Conservation (phyloP, 2,329 filamentous ascomycete species). For the Verticillium klebahnii region DNA sequence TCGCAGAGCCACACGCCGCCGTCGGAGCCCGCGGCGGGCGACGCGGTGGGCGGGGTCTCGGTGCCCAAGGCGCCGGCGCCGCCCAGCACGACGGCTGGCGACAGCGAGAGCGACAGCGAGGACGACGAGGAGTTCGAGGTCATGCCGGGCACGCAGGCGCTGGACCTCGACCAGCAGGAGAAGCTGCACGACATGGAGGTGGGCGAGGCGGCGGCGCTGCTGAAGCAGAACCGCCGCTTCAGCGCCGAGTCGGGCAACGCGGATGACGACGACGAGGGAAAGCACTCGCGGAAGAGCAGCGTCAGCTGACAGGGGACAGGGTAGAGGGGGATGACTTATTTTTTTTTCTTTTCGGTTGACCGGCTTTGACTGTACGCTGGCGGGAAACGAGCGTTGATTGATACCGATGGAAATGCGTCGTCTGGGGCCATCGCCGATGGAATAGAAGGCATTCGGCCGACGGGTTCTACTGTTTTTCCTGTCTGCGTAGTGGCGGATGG, state of each 20-base stretch:
- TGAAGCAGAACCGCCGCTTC: constrained; percentile 18
- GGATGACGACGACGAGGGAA: constrained; percentile 30
- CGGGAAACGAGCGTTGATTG: too few relatives aligned
- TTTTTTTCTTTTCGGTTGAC: too few relatives aligned
- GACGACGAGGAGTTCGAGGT: constrained; percentile 37
- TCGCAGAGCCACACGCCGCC: constrained; percentile 1
- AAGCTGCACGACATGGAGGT: constrained; percentile 57
- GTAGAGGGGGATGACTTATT: neutral
- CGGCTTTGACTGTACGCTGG: neutral
- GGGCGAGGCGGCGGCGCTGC: constrained; percentile 50
- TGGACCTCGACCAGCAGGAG: constrained; percentile 45
- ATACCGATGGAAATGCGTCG: too few relatives aligned
- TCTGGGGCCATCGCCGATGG: neutral
- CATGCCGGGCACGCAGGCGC: constrained; percentile 30
- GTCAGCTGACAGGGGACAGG: constrained; percentile 3
- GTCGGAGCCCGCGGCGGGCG: neutral
- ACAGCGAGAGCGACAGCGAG: constrained; percentile 1
- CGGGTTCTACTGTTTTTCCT: neutral
- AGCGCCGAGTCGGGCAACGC: constrained; percentile 28
- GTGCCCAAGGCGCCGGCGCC: constrained; percentile 2
- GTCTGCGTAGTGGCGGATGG: neutral
- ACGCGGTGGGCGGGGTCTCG: neutral
- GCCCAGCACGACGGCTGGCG: neutral
- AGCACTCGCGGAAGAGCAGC: constrained; percentile 9
- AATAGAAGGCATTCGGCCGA: neutral